phyloP scores from a whole-genome alignment of 2,329 filamentous ascomycete genomes.

The Thielaviopsis ethacetica region DNA sequence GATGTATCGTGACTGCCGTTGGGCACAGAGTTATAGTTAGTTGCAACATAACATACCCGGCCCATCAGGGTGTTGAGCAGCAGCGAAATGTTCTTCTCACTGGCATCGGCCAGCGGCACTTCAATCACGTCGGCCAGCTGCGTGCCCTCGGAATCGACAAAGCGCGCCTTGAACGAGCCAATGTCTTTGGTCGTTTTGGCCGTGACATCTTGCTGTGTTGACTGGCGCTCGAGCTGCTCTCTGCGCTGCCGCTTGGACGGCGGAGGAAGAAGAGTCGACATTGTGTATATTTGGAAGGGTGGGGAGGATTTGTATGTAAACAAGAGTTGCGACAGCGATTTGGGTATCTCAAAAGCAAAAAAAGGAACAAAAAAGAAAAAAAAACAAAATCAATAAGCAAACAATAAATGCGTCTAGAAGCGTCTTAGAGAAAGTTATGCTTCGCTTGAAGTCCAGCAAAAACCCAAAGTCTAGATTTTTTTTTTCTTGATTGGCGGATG shows the following conservation, averaged over 20 bases:
- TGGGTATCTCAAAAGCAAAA: neutral
- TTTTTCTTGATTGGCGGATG: no score
- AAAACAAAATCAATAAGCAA: neutral
- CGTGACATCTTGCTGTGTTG: conserved; percentile 59
- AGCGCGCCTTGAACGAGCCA: conserved; percentile 72
- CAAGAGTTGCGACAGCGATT: neutral
- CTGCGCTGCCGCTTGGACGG: conserved; percentile 77
- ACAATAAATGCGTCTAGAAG: neutral
- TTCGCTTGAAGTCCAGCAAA: no score
- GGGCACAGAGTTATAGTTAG: no score
- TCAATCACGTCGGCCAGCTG: conserved; percentile 53
- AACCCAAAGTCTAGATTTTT: no score
- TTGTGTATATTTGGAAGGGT: conserved; percentile 20
- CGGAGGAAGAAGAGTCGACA: conserved; percentile 72
- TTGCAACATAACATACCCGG: conserved; percentile 41
- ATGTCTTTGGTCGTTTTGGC: conserved; percentile 49
- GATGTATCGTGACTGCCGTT: no score
- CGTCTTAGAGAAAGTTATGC: neutral
- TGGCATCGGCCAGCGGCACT: conserved; percentile 70
- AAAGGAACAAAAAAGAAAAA: neutral
- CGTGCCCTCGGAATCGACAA: conserved; percentile 65
- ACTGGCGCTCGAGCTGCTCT: conserved; percentile 53
- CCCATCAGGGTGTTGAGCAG: conserved; percentile 73
- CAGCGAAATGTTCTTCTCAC: conserved; percentile 75
- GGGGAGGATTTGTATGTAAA: neutral